phyloP scores from a whole-genome alignment of 352 stramenopile genomes.

The Phytophthora gonapodyides region DNA sequence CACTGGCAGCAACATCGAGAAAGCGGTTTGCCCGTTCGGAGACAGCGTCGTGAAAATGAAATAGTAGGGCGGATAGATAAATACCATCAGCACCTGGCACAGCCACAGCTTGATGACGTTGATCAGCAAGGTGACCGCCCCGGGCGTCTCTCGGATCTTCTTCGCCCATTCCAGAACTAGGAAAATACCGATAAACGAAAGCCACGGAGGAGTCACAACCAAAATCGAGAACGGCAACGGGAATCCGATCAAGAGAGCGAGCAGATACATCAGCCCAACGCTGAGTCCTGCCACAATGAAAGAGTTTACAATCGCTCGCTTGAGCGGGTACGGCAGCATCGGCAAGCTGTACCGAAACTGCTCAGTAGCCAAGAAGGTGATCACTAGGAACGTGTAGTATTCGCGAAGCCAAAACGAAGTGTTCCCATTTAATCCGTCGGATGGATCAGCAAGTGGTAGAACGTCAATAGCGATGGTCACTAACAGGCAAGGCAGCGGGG shows the following conservation, averaged over 20 bases:
- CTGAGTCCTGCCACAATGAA: constrained; percentile 11
- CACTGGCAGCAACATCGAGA: constrained; percentile 25
- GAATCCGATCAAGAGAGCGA: constrained; percentile 15
- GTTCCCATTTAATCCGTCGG: constrained; percentile 13
- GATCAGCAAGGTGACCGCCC: constrained; percentile 10
- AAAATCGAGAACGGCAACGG: constrained; percentile 27
- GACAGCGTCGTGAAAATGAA: constrained; percentile 34
- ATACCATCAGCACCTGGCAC: constrained; percentile 22
- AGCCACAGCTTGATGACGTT: constrained; percentile 29
- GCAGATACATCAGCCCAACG: not conserved
- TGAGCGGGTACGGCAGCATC: constrained; percentile 9
- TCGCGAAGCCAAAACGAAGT: constrained; percentile 21
- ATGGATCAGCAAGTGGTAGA: constrained; percentile 14
- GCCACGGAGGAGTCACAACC: constrained; percentile 11
- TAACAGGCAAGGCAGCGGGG: constrained; percentile 22
- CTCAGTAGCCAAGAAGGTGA: constrained; percentile 13
- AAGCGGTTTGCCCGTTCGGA: constrained; percentile 7
- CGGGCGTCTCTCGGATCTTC: constrained; percentile 14
- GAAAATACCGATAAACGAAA: constrained; percentile 1
- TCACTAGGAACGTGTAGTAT: constrained; percentile 25
- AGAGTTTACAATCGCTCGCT: not conserved
- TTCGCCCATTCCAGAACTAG: constrained; percentile 15
- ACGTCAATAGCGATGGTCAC: constrained; percentile 16
- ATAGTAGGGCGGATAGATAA: constrained; percentile 32
- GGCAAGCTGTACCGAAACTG: constrained; percentile 24